Evolutionary conservation across 2,329 filamentous ascomycete genomes (phyloP), one percentile per base, ranked within the genome.

Genomic region (Gaeumannomyces tritici): DNA sequence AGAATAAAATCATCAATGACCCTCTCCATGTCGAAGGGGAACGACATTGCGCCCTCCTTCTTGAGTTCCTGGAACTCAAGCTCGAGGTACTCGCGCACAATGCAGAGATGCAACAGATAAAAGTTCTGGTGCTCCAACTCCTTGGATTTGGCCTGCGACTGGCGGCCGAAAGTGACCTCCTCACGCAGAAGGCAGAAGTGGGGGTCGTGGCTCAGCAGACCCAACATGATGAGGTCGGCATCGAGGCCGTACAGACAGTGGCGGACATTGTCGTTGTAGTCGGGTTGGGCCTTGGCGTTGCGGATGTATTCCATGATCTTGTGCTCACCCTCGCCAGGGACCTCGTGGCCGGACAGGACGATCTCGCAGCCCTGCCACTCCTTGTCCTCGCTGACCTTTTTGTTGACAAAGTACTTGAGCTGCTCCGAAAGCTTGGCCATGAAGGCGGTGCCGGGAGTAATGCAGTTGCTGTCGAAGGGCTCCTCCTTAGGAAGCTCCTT

Each of bases 241-340:
- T 99, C 95, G 60, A 99, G 83, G 28, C 96, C 96, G 76, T 99
- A 99, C 66, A 99, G 82, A 76, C 96, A 99, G 76, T 99, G 95
- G 63, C 95, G 90, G 65, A 96, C 86, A 71, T 99, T 98, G 60
- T 91, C 84, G 73, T 96, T 88, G 75, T 99, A 99, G 66, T 88
- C 86, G 2, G 90, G 90, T 75, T 99, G 95, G 59, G 93, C 92
- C 80, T 98, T 98, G 65, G 95, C 91, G 75, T 96, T 91, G 69
- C 95, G 90, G 75, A 99, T 99, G 76, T 99, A 99, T 76, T 99
- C 96, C 95, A 99, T 99, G 76, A 99, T 96, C 79, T 99, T 99
- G 80, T 99, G 95, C 76, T 99, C 95, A 70, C 95, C 95, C 77
- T 99, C 96, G 69, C 95, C 95, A 8, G 95, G 95, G 29, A 98